Conservation (phyloP, 1,284 basidiomycete species). For the Lentinula novae-zelandiae region DNA sequence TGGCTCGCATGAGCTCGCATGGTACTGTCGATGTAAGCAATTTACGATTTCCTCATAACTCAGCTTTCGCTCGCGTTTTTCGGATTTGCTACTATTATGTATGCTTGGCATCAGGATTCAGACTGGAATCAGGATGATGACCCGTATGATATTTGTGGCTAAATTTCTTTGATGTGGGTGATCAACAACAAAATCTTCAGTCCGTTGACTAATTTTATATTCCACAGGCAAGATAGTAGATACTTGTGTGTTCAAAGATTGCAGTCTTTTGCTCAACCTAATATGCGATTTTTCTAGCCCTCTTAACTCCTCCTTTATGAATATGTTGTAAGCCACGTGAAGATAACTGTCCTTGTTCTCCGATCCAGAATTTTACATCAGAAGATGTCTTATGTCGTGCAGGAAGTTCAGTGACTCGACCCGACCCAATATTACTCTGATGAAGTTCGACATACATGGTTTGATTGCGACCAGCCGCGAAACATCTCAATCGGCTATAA, state of each 20-base stretch:
- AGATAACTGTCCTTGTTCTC: not conserved
- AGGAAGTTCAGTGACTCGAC: not conserved
- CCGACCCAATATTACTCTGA: not conserved
- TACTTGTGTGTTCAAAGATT: not conserved
- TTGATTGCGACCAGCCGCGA: conserved; percentile 1
- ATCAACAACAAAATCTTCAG: no score
- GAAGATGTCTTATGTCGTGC: not conserved
- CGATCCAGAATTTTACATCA: not conserved
- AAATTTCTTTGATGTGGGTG: no score
- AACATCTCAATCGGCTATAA: not conserved
- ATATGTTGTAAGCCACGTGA: not conserved
- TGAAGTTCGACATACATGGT: not conserved
- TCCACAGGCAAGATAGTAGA: no score
- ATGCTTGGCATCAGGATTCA: not conserved
- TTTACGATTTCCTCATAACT: not conserved
- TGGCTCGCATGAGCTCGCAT: not conserved
- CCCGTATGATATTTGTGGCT: no score
- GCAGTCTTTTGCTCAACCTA: no score
- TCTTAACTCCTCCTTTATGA: not conserved
- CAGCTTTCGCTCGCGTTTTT: not conserved
- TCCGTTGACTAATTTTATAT: no score
- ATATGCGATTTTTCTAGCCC: not conserved
- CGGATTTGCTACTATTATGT: not conserved
- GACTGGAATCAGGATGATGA: no score
- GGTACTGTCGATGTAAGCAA: not conserved